Evolutionary conservation across 2,329 filamentous ascomycete genomes (phyloP).

Genomic region (Rhexocercosporidium sp.): DNA sequence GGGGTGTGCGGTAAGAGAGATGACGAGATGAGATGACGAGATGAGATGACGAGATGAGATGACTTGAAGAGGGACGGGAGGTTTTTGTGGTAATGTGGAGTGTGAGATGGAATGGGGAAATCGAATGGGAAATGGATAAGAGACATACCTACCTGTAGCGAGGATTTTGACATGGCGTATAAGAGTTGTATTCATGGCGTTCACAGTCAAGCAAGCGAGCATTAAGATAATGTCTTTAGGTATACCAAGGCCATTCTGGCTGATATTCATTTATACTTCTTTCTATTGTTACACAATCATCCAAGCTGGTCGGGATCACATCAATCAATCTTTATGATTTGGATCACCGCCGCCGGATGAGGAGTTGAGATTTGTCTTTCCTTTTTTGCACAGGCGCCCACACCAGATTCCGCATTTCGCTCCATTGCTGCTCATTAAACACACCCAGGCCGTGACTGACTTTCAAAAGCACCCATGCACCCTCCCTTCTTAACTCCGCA

Average conservation of each 20-base stretch:
- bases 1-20: not conserved
- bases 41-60: not conserved
- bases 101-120: too few species aligned
- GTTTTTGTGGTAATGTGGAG: too few species aligned
- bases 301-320: slow-evolving; percentile 12
- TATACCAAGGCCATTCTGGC: slow-evolving; percentile 13
- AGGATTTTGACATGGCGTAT: not conserved
- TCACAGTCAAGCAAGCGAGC: not conserved
- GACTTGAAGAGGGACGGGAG: too few species aligned
- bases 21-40: not conserved
- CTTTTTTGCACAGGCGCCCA: slow-evolving; percentile 9
- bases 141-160: too few species aligned
- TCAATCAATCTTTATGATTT: slow-evolving; percentile 8
- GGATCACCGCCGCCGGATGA: slow-evolving; percentile 10
- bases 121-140: too few species aligned
- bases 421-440: not conserved
- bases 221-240: not conserved
- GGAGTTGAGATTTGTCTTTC: slow-evolving; percentile 40
- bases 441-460: slow-evolving; percentile 12
- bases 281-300: slow-evolving; percentile 21
- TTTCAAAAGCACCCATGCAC: slow-evolving; percentile 9
- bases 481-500: slow-evolving; percentile 11
- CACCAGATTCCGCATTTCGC: not conserved
- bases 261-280: slow-evolving; percentile 8
- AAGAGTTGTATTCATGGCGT: too few species aligned